These are phyloP conservation scores for Knoxdaviesia capensis DNA, from an alignment of 2,329 filamentous ascomycete species.

Conservation along the genomic window DNA sequence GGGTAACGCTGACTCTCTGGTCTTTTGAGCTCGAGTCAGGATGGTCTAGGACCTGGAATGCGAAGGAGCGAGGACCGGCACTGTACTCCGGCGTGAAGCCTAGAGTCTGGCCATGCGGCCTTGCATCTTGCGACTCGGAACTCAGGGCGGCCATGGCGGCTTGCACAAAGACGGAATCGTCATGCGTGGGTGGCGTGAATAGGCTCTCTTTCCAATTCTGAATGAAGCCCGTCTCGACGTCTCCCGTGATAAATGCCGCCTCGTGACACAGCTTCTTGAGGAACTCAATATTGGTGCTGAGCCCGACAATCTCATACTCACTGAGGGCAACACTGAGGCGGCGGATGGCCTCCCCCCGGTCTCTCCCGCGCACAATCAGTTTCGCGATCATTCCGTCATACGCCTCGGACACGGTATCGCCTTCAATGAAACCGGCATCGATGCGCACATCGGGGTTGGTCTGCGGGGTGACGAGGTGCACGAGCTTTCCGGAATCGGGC, in stretches of 20 bases:
- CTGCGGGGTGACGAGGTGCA: constrained; percentile 60
- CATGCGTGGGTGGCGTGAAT: constrained; percentile 41
- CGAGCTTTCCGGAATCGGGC: constrained; percentile 74
- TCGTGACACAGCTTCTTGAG: constrained; percentile 72
- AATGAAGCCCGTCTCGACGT: constrained; percentile 94
- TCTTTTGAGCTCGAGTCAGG: constrained; percentile 41
- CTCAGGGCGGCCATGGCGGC: constrained; percentile 59
- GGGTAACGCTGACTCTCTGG: constrained; percentile 32
- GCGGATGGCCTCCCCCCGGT: constrained; percentile 61
- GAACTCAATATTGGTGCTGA: constrained; percentile 93
- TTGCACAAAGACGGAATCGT: constrained; percentile 64
- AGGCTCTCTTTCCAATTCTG: constrained; percentile 68
- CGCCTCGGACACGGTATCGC: constrained; percentile 79
- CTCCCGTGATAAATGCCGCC: constrained; percentile 62
- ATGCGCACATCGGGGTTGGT: constrained; percentile 60
- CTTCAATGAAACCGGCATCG: constrained; percentile 80
- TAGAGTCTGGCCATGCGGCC: constrained; percentile 28
- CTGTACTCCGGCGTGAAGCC: constrained; percentile 29
- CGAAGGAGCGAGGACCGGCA: constrained; percentile 23
- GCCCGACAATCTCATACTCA: constrained; percentile 79
- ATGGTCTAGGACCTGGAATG: constrained; percentile 34
- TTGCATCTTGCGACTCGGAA: constrained; percentile 18
- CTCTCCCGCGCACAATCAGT: constrained; percentile 71
- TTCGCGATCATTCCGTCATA: constrained; percentile 99
- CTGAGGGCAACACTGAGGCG: constrained; percentile 65